phyloP scores from a whole-genome alignment of 441 rosid genomes.

The Pelargonium australe region DNA sequence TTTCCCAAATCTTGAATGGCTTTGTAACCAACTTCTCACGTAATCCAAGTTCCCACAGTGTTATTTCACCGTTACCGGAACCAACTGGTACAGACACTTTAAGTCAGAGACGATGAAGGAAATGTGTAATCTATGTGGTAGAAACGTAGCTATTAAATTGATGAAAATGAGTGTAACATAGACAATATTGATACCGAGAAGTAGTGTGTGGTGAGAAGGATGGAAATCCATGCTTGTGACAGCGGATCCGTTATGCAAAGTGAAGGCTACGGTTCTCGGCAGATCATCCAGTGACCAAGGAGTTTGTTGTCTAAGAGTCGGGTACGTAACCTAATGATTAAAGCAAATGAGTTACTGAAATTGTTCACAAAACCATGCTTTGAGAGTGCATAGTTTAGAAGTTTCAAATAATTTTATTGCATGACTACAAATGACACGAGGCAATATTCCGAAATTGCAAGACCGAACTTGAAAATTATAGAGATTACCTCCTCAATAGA shows the following conservation, averaged over 20 bases:
- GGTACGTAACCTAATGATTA: slow-evolving; percentile 47
- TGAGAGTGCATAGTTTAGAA: slow-evolving; percentile 6
- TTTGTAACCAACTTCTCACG: slow-evolving; percentile 61
- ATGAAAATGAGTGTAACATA: not conserved
- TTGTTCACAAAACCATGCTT: not conserved
- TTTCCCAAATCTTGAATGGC: slow-evolving; percentile 73
- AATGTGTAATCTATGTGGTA: not conserved
- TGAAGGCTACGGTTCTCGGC: slow-evolving; percentile 54
- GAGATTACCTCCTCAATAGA: slow-evolving; percentile 46
- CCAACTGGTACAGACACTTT: slow-evolving; percentile 55
- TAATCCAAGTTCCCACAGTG: slow-evolving; percentile 69
- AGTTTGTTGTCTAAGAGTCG: slow-evolving; percentile 59
- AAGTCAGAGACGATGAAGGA: slow-evolving; percentile 21
- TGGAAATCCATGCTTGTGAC: slow-evolving; percentile 87
- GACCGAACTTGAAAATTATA: not conserved
- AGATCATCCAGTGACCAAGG: slow-evolving; percentile 63
- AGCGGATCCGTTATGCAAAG: slow-evolving; percentile 52
- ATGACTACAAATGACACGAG: slow-evolving; percentile 17
- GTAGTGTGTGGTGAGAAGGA: slow-evolving; percentile 58
- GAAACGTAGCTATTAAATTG: slow-evolving; percentile 13
- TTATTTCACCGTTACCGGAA: slow-evolving; percentile 63
- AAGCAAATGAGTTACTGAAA: slow-evolving; percentile 28
- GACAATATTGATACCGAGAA: slow-evolving; percentile 42
- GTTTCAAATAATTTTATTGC: slow-evolving; percentile 5
- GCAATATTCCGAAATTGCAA: slow-evolving; percentile 18